Percentiles rank a stretch among this genome's conserved stretches.
phyloP scores from a whole-genome alignment of 345 rosid genomes.

The Arabidopsis thaliana region TAIR10.1 NC_003070.9:4109501-4110000 shows the following conservation, averaged over 20 bases:
- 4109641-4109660: background rate
- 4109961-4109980: background rate
- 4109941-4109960: background rate
- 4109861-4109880: too few relatives aligned
- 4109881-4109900: constrained; percentile 17
- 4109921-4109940: background rate
- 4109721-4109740: background rate
- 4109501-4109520: constrained; percentile 27
- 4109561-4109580: too few relatives aligned
- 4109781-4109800: constrained; percentile 1
- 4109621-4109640: background rate
- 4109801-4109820: constrained; percentile 17
- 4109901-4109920: background rate
- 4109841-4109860: background rate
- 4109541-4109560: background rate
- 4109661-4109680: too few relatives aligned
- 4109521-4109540: constrained; percentile 15
- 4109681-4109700: background rate
- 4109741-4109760: background rate
- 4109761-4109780: background rate
- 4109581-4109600: background rate
- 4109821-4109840: constrained; percentile 12
- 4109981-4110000: background rate
- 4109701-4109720: background rate
- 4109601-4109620: background rate